A percentile compares a stretch with the other conserved stretches of the same genome.
phyloP scores from a whole-genome alignment of 1,139 yeast genomes.

The Groenewaldozyma auringiensis region DNA sequence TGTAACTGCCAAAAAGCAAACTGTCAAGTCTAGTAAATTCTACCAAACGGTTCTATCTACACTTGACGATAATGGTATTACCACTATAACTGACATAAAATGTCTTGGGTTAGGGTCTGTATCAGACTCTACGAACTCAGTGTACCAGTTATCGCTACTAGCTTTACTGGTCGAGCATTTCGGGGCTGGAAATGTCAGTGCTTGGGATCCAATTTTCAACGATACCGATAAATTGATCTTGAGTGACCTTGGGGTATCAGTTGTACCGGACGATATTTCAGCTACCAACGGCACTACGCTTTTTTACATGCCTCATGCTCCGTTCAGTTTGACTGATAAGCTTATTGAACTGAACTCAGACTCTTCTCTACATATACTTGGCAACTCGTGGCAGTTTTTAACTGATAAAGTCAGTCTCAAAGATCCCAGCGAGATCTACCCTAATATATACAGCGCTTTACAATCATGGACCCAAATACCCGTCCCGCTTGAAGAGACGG shows the following conservation, averaged over 20 bases:
- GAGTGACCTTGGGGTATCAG: slow-evolving; percentile 24
- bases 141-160: slow-evolving; percentile 57
- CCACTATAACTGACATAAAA: slow-evolving; percentile 35
- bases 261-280: slow-evolving; percentile 19
- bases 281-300: slow-evolving; percentile 22
- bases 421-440: slow-evolving; percentile 14
- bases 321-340: slow-evolving; percentile 29
- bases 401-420: neutral
- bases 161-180: slow-evolving; percentile 32
- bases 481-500: slow-evolving; percentile 16
- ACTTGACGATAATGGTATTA: slow-evolving; percentile 6
- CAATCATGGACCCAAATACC: slow-evolving; percentile 15
- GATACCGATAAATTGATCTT: slow-evolving; percentile 36
- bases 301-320: slow-evolving; percentile 70
- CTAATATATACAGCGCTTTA: slow-evolving; percentile 10
- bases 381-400: slow-evolving; percentile 21
- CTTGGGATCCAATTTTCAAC: slow-evolving; percentile 60
- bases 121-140: slow-evolving; percentile 32
- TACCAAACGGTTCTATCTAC: slow-evolving; percentile 8
- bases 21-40: slow-evolving; percentile 13
- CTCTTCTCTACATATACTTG: slow-evolving; percentile 20
- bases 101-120: slow-evolving; percentile 71
- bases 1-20: slow-evolving; percentile 9
- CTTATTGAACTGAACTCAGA: neutral
- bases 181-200: slow-evolving; percentile 31